Evolutionary conservation across 768 basidiomycete genomes (phyloP), one percentile per base, ranked within the genome.

Genomic region (Peribolospora baueri): DNA sequence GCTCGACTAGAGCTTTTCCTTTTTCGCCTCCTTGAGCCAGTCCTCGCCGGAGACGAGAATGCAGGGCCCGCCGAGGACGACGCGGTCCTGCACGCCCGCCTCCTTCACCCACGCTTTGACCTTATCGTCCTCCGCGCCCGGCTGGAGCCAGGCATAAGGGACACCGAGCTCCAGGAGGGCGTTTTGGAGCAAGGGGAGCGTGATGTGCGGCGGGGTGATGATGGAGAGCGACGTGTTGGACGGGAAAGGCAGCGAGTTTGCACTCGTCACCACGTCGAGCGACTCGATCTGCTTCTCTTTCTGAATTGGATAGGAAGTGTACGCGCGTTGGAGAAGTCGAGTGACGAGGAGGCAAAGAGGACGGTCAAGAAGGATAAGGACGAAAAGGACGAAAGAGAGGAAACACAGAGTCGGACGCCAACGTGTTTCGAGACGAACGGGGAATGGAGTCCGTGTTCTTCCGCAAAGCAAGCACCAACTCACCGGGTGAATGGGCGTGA

Each of bases 81-180:
- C 81, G 56, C 73, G 73, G 62, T 78, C 77, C 42, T 70, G 68
- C 60, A 86, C 66, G 4, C 71, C 74, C 52, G 80, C 77, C 56
- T 77, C 74, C 46, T 75, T 72, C 64, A 88, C 77, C 61, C 75
- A 88, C 11, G 70, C 62, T 11, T 71, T 67, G 50, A 87, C 83
- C 3, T 68, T 67, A 11, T 70, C 73, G 61, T 84, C 79, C 59
- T 81, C 78, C 5, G 85, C 83, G 25, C 85, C 85, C 5, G 87
- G 87, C 65, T 91, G 87, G 40, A 90, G 74, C 87, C 87, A 91
- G 48, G 87, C 71, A 3, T 78, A 73, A 5, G 79, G 80, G n/a
- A 84, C 66, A n/a, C 67, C 66, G n/a, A 77, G 74, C n/a, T 72
- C 72, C 65, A 51, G 50, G 8, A 79, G 78, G 6, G 79, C 81